phyloP scores from a whole-genome alignment of 2,329 filamentous ascomycete genomes.

The Neocucurbitaria cava region DNA sequence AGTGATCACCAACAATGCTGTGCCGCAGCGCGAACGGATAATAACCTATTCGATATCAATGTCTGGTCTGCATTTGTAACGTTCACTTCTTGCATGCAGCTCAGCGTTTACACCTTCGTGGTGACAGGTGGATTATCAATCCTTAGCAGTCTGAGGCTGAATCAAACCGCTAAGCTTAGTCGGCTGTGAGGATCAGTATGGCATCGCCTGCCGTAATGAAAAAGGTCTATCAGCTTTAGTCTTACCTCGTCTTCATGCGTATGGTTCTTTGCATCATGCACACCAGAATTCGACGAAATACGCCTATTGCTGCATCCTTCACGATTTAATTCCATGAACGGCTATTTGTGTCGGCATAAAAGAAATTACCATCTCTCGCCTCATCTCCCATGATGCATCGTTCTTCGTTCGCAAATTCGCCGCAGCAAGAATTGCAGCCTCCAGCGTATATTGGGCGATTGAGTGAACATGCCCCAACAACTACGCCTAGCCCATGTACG shows the following conservation, averaged over 20 bases:
- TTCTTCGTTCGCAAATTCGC: background rate
- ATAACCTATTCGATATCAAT: background rate
- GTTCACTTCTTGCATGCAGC: background rate
- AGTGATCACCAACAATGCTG: background rate
- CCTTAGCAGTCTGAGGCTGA: too few relatives aligned
- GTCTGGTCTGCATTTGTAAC: background rate
- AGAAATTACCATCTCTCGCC: background rate
- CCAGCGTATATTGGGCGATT: background rate
- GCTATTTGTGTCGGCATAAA: background rate
- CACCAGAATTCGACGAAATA: too few relatives aligned
- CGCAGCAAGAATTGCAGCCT: background rate
- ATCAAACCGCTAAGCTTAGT: too few relatives aligned
- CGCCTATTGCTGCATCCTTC: background rate
- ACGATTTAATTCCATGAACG: background rate
- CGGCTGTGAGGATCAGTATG: too few relatives aligned
- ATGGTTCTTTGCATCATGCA: too few relatives aligned
- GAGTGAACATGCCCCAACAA: background rate
- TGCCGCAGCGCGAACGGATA: constrained; percentile 2
- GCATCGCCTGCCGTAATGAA: too few relatives aligned
- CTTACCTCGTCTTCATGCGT: too few relatives aligned
- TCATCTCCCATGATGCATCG: background rate
- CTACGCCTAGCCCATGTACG: constrained; percentile 11
- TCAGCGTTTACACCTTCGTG: background rate
- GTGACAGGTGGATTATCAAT: too few relatives aligned
- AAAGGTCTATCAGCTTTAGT: too few relatives aligned